Evolutionary conservation across 805 yeast genomes (phyloP), one percentile per base, ranked within the genome.

Genomic region (Clavispora asparagi): DNA sequence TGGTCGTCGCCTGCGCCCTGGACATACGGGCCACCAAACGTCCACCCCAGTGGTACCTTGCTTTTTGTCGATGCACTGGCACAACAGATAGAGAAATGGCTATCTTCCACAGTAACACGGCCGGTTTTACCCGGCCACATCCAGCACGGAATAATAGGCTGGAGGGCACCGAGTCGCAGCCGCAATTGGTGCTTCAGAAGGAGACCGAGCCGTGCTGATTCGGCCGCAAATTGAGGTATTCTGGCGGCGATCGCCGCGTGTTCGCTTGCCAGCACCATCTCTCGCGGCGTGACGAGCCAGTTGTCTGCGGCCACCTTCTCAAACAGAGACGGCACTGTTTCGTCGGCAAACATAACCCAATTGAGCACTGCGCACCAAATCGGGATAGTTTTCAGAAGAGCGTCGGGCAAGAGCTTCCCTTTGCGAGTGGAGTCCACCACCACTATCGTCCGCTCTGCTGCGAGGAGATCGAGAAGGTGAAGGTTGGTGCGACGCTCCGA

Each of bases 1-100:
- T 90, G 96, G 57, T 91, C 97, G 62, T 90, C 97, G 0, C 94
- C 97, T 0, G 96, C 94, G 1, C 97, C 97, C 63, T 89, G 97
- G 1, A 89, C 86, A 58, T 90, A 90, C 19, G 60, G 53, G 61
- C 66, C 63, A 6, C 38, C 26, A 29, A 26, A 44, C 17, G 26
- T 19, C 56, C 57, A 51, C 3, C 39, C 42, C 26, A 48, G 48
- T 1, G 53, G 48, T 1, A 38, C 17, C n/a, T 33, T 28, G 13
- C 25, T 7, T 7, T 41, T 47, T 16, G 33, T 17, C 2, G 57
- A 53, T 1, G 58, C 54, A 1, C 57, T 55, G 27, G 52, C 38
- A 29, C 57, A 53, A 37, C 51, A 47, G 1, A 53, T 19, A 12
- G 54, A 43, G 31, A 46, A 53, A 14, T 4, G 19, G 7, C 25